Evolutionary conservation across 2,329 filamentous ascomycete species (phyloP).

Genomic region (Pseudogymnoascus sp.): DNA sequence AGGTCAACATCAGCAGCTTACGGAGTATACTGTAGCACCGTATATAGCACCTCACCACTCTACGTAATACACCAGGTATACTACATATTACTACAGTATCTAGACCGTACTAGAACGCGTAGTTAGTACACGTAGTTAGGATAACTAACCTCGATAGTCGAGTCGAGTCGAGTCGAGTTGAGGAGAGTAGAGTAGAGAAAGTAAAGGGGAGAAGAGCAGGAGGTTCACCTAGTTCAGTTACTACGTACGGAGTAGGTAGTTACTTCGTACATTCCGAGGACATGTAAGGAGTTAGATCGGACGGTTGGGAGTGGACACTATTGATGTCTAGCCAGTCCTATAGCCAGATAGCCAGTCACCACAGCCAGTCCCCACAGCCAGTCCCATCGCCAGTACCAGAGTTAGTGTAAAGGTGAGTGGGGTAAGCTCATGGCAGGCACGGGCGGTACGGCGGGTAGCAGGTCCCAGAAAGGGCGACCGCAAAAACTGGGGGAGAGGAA

Average conservation of each 20-base stretch:
- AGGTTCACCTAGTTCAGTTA: too few species aligned
- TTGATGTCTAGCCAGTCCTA: not conserved
- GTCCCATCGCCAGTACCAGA: not conserved
- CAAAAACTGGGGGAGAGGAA: not conserved
- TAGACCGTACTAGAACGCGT: not conserved
- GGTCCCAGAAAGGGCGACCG: not conserved
- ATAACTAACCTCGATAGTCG: not conserved
- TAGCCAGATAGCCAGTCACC: not conserved
- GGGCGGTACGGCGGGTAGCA: constrained; percentile 7
- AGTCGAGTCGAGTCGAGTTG: not conserved
- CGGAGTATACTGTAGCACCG: not conserved
- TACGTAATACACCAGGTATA: not conserved
- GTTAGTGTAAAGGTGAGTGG: not conserved
- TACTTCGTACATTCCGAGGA: too few species aligned
- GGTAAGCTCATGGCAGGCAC: constrained; percentile 8
- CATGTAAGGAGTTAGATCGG: not conserved
- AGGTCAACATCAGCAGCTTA: not conserved
- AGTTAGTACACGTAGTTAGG: not conserved
- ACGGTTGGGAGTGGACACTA: not conserved
- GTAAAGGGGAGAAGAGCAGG: not conserved
- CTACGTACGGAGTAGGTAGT: too few species aligned
- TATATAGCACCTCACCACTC: not conserved
- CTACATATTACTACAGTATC: not conserved
- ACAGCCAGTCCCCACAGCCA: too few species aligned
- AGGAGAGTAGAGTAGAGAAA: not conserved